phyloP scores from a whole-genome alignment of 1,284 basidiomycete genomes.

The Tilletia walkeri region DNA sequence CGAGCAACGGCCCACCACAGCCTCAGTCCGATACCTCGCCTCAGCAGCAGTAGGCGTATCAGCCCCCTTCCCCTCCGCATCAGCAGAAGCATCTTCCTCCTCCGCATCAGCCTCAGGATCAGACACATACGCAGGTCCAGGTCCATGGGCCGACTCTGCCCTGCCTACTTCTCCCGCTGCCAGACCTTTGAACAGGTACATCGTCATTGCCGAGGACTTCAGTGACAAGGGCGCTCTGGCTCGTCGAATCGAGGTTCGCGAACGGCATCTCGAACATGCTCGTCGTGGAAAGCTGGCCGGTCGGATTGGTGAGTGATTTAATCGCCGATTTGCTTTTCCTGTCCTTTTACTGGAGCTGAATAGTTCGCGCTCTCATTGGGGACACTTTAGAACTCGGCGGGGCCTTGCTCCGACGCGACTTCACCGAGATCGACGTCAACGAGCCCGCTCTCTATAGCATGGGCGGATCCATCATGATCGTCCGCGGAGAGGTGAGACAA shows the following conservation, averaged over 20 bases:
- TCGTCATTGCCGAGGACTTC: conserved; percentile 39
- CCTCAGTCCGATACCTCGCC: neutral
- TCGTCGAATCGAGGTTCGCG: conserved; percentile 40
- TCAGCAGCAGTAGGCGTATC: conserved; percentile 1
- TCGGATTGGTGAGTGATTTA: conserved; percentile 25
- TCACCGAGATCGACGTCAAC: conserved; percentile 32
- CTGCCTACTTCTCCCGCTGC: conserved; percentile 12
- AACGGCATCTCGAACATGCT: conserved; percentile 38
- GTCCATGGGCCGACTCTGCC: conserved; percentile 32
- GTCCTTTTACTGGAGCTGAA: neutral
- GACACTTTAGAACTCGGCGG: conserved; percentile 31
- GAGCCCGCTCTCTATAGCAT: conserved; percentile 32
- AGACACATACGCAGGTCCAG: conserved; percentile 14
- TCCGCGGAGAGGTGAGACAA: conserved; percentile 29
- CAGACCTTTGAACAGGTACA: conserved; percentile 33
- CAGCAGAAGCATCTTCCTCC: neutral
- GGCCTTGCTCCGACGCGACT: conserved; percentile 36
- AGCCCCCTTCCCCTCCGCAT: neutral
- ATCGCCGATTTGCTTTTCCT: neutral
- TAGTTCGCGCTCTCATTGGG: no score
- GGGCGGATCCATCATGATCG: conserved; percentile 36
- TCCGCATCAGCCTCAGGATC: conserved; percentile 2
- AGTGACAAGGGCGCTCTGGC: conserved; percentile 35
- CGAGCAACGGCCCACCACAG: no score
- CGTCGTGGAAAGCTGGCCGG: conserved; percentile 35